A percentile compares a stretch with the other conserved stretches of the same genome.
These are phyloP conservation scores for Erigeron canadensis DNA, from an alignment of 129 eudicot species.

Conservation along the genomic window DNA sequence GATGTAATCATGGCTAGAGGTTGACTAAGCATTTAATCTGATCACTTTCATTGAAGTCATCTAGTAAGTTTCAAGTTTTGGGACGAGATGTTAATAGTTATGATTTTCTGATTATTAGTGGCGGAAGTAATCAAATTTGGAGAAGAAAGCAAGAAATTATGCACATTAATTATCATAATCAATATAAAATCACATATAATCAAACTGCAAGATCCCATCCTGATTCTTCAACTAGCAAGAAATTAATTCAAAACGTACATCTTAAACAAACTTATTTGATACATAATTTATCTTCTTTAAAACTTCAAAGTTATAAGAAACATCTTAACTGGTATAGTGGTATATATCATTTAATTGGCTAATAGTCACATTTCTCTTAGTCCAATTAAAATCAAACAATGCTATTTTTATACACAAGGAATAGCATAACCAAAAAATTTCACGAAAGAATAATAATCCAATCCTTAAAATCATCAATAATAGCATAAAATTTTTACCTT, in stretches of 20 bases:
- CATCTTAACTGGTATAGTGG: background rate
- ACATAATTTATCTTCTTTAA: background rate
- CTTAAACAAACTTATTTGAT: background rate
- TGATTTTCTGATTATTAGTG: background rate
- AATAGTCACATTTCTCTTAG: background rate
- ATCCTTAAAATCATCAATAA: background rate
- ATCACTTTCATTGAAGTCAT: background rate
- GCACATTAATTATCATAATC: background rate
- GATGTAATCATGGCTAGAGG: background rate
- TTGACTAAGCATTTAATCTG: background rate
- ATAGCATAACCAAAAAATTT: background rate
- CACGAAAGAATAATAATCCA: background rate
- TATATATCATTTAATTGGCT: slow-evolving; percentile 4
- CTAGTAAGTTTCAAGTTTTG: background rate
- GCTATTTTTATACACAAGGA: background rate
- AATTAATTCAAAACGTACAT: background rate
- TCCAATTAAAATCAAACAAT: background rate
- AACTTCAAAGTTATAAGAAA: too few relatives aligned
- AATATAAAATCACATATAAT: background rate
- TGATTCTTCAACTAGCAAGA: background rate
- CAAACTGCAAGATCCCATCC: background rate
- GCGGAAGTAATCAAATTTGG: background rate
- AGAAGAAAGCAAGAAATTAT: background rate
- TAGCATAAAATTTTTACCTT: slow-evolving; percentile 46
- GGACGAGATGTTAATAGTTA: background rate